A percentile compares a stretch with the other conserved stretches of the same genome.
phyloP scores from a whole-genome alignment of 2,329 filamentous ascomycete species.

The Ophiostoma populinum region DNA sequence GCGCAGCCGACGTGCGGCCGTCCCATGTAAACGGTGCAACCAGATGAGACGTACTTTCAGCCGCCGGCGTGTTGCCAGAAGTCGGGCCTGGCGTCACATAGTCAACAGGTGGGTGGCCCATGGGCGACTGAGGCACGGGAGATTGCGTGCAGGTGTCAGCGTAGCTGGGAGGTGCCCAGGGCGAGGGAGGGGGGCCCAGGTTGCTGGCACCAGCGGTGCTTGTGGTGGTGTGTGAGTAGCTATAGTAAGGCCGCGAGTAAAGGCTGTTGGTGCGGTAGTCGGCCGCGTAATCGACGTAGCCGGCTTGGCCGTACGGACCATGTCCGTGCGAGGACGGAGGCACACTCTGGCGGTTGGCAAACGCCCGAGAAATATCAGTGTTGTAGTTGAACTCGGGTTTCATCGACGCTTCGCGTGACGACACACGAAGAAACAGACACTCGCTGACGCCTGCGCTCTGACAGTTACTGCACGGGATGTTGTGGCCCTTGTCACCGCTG shows the following conservation, averaged over 20 bases:
- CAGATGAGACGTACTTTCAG: neutral
- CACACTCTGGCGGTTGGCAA: slow-evolving; percentile 2
- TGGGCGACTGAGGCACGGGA: too few species aligned
- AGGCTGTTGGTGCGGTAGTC: too few species aligned
- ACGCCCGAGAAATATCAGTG: slow-evolving; percentile 1
- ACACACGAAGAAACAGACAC: slow-evolving; percentile 62
- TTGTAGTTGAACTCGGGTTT: slow-evolving; percentile 7
- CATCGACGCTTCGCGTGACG: slow-evolving; percentile 6
- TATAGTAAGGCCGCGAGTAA: too few species aligned
- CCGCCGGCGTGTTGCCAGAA: too few species aligned
- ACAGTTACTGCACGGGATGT: slow-evolving; percentile 70
- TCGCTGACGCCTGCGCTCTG: slow-evolving; percentile 50
- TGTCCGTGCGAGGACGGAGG: too few species aligned
- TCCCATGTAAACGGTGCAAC: slow-evolving; percentile 3
- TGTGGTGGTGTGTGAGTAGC: too few species aligned
- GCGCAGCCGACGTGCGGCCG: neutral
- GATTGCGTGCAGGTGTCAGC: slow-evolving; percentile 2
- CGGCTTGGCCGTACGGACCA: too few species aligned
- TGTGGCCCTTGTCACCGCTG: slow-evolving; percentile 65
- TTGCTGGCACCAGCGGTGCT: too few species aligned
- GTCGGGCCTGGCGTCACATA: neutral
- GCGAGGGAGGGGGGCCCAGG: too few species aligned
- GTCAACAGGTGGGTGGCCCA: neutral
- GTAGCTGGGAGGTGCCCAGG: slow-evolving; percentile 2
- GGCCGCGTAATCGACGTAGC: too few species aligned